Base-by-base conservation (phyloP, 129 eudicot genomes). In the Flaveria sonorensis region DNA sequence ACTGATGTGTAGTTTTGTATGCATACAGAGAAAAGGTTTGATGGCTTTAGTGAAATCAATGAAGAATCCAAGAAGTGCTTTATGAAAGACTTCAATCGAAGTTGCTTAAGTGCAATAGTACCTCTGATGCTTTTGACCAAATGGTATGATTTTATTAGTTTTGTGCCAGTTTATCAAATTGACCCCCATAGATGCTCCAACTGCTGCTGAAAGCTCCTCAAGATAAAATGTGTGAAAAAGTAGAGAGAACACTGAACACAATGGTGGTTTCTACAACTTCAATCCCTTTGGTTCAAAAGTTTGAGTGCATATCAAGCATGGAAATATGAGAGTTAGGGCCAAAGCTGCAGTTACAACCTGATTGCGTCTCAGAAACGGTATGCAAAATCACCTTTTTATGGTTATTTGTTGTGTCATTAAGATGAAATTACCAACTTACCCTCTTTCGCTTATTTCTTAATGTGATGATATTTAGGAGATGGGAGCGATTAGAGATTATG, bases 51-150 rank as follows among this genome's bases (percentile, higher is more conserved):
- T 89, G 65, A 91, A 90, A 83, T 74, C 98, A 42, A 91, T 91
- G 87, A 93, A 93, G 89, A 93, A 91, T 66, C 98, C 98, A 56
- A 91, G 98, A 84, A 93, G 97, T 81, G 97, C 96, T 57, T 57
- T 93, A 69, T 78, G 88, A 79, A 93, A 93, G 80, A 93, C 97
- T 24, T 83, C 97, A 14, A 89, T 93, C 76, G 84, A 83, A 84
- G 76, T 78, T 93, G 81, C 86, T 93, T 20, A 93, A 87, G 7
- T 68, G n/a, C 81, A 30, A 32, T 48, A 18, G 86, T 86, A 30
- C 36, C 5, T 30, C 36, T 30, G 36, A 30, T 30, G 36, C 36
- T 40, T 78, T 93, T 82, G 90, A 88, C 75, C 87, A 89, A 1
- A 56, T 93, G 97, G 98, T 93, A 86, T 19, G 82, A 24, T 30